These are phyloP conservation scores for Hemisphaericaspora xylofermentans DNA, from an alignment of 1,139 yeast species.

Conservation along the genomic window DNA sequence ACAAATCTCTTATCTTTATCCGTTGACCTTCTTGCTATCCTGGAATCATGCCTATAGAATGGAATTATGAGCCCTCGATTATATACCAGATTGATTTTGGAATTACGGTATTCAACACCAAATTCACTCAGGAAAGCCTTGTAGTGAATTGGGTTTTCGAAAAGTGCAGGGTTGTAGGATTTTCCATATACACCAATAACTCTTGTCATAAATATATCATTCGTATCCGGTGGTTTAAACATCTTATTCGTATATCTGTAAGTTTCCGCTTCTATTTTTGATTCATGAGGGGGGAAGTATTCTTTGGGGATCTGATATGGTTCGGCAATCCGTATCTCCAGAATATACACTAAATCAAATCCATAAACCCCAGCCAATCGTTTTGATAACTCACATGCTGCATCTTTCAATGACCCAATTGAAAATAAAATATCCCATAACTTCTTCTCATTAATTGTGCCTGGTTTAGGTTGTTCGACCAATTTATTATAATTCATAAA, in stretches of 20 bases:
- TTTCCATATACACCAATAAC: conserved; percentile 50
- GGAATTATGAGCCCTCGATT: conserved; percentile 55
- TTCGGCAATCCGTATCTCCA: conserved; percentile 57
- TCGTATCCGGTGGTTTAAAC: conserved; percentile 23
- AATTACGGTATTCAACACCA: conserved; percentile 47
- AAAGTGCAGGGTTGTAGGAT: conserved; percentile 20
- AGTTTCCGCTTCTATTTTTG: conserved; percentile 43
- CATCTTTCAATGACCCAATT: conserved; percentile 44
- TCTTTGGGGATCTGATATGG: conserved; percentile 37
- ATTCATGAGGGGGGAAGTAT: conserved; percentile 39
- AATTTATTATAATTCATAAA: conserved; percentile 27
- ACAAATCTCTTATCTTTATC: conserved; percentile 16
- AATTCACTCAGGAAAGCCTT: conserved; percentile 53
- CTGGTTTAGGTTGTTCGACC: conserved; percentile 18
- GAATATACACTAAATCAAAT: conserved; percentile 52
- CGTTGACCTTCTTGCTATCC: conserved; percentile 36
- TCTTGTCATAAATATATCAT: conserved; percentile 37
- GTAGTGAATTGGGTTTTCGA: conserved; percentile 47
- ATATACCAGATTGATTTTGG: conserved; percentile 27
- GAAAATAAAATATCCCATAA: conserved; percentile 41
- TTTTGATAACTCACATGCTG: conserved; percentile 42
- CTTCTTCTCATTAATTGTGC: conserved; percentile 16
- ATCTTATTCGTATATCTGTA: conserved; percentile 41
- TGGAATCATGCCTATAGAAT: conserved; percentile 43
- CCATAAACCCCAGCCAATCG: conserved; percentile 37